Percentiles rank a stretch among this genome's conserved stretches.
Conservation (phyloP, 2,329 filamentous ascomycete genomes). For the Thielaviopsis populi region DNA sequence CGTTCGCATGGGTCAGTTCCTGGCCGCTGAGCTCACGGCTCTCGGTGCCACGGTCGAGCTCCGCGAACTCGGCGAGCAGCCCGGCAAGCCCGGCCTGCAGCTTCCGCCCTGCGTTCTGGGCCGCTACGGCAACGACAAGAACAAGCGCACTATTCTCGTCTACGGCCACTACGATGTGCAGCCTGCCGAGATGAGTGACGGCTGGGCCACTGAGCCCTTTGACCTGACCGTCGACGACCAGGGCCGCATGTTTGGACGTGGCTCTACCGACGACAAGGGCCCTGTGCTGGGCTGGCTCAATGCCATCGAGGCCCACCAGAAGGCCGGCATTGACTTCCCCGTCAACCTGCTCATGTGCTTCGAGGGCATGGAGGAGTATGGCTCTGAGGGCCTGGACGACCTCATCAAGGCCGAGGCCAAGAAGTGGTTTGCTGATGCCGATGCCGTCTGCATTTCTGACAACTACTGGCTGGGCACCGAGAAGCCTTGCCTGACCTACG, state of each 20-base stretch:
- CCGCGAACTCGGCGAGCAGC: conserved; percentile 78
- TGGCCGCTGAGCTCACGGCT: conserved; percentile 64
- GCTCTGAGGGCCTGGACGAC: conserved; percentile 89
- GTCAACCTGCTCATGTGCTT: conserved; percentile 99
- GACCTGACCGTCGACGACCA: conserved; percentile 75
- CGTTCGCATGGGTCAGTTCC: conserved; percentile 88
- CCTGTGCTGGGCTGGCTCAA: conserved; percentile 96
- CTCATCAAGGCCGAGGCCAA: conserved; percentile 84
- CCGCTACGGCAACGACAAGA: conserved; percentile 81
- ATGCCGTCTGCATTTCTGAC: conserved; percentile 95
- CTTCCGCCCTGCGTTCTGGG: conserved; percentile 86
- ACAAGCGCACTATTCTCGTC: conserved; percentile 87
- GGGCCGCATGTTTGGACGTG: conserved; percentile 89
- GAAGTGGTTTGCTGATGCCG: conserved; percentile 87
- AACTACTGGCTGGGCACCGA: conserved; percentile 99
- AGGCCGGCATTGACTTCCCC: conserved; percentile 83
- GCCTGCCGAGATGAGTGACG: conserved; percentile 81
- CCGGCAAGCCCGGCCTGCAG: conserved; percentile 75
- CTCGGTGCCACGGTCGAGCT: conserved; percentile 81
- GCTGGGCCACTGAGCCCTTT: conserved; percentile 93
- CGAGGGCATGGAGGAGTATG: conserved; percentile 99
- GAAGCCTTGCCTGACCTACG: conserved; percentile 96
- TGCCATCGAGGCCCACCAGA: conserved; percentile 93
- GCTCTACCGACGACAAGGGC: conserved; percentile 94
- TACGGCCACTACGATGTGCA: conserved; percentile 99